Evolutionary conservation across 495 filamentous ascomycete species (phyloP).

Genomic region (Podospora pseudopauciseta): DNA sequence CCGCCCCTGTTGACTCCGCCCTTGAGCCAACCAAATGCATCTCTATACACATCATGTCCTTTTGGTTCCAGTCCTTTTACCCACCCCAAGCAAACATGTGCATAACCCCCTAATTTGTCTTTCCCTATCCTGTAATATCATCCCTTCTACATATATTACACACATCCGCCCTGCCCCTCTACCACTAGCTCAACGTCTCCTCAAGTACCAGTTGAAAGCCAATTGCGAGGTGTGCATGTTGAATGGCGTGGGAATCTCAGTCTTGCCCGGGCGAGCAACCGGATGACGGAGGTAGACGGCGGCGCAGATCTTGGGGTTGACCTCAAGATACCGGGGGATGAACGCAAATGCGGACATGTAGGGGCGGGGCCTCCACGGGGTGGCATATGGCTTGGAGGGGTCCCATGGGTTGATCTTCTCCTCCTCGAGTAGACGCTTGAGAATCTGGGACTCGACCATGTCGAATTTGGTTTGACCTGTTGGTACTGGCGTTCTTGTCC

Average conservation of each 20-base stretch:
- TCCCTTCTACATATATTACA: background rate
- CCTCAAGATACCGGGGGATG: conserved; percentile 91
- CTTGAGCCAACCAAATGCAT: background rate
- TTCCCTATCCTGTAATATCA: background rate
- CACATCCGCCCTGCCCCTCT: background rate
- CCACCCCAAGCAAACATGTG: background rate
- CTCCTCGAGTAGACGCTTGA: conserved; percentile 30
- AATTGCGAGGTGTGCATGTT: conserved; percentile 57
- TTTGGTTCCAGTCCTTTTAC: background rate
- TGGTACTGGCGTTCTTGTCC: background rate
- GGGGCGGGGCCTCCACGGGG: conserved; percentile 83
- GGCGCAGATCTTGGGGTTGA: conserved; percentile 92
- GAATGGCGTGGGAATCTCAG: conserved; percentile 91
- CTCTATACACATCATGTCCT: background rate
- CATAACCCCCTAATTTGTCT: background rate
- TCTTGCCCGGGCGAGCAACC: conserved; percentile 79
- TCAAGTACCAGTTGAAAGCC: conserved; percentile 92
- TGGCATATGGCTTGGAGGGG: conserved; percentile 74
- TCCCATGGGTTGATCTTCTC: conserved; percentile 68
- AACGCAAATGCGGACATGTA: conserved; percentile 92
- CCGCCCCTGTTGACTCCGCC: background rate
- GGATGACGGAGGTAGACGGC: conserved; percentile 95
- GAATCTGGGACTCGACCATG: conserved; percentile 10
- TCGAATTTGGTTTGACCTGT: background rate
- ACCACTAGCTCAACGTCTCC: conserved; percentile 59